A percentile compares a stretch with the other conserved stretches of the same genome.
These are phyloP conservation scores for Mikania micrantha DNA, from an alignment of 129 eudicot genomes.

Conservation along the genomic window DNA sequence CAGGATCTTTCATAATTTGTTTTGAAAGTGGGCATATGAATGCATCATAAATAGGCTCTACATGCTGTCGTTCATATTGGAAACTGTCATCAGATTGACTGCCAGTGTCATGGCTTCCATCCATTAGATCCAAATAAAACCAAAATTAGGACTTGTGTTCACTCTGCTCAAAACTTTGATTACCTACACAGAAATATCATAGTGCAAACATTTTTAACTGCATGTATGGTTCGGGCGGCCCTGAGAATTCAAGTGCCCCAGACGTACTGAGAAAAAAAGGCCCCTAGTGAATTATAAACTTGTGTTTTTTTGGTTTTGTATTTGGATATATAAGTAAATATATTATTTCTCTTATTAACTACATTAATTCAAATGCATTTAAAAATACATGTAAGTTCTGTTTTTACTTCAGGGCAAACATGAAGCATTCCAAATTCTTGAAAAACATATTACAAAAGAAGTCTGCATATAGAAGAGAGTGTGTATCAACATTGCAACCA, in stretches of 20 bases:
- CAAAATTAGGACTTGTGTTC: background rate
- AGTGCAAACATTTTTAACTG: background rate
- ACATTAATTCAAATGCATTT: background rate
- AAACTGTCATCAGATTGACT: slow-evolving; percentile 75
- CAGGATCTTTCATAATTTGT: slow-evolving; percentile 88
- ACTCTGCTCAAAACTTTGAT: slow-evolving; percentile 1
- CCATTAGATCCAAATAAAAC: slow-evolving; percentile 37
- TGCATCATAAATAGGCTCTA: slow-evolving; percentile 80
- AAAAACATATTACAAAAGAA: background rate
- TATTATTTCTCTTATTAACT: background rate
- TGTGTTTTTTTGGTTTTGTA: no score
- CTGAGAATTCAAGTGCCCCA: no score
- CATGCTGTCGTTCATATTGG: slow-evolving; percentile 58
- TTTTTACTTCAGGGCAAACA: background rate
- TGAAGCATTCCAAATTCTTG: background rate
- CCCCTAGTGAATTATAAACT: no score
- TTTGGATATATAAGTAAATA: no score
- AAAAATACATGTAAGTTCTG: background rate
- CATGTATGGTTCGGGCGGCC: no score
- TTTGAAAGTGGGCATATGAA: slow-evolving; percentile 86
- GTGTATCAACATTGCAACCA: background rate
- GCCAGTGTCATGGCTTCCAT: slow-evolving; percentile 59
- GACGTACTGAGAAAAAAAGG: no score
- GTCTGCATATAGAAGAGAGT: background rate
- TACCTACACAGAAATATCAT: background rate